Conservation (phyloP, 768 basidiomycete species). For the Boletus barrowsii region DNA sequence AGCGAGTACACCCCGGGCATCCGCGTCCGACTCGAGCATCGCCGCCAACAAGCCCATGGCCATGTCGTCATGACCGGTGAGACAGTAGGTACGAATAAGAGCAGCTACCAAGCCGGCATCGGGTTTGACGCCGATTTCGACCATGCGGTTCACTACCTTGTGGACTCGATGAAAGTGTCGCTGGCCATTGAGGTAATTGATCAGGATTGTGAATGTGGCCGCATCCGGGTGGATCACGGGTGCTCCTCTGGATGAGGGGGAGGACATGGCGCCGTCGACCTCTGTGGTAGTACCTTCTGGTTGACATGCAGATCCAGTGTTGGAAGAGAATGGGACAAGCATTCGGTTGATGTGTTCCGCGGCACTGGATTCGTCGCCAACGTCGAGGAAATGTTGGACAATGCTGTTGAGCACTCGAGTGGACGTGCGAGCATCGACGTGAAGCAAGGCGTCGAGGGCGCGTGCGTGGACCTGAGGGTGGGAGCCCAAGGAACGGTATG, state of each 20-base stretch:
- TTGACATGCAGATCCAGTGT: slow-evolving; percentile 19
- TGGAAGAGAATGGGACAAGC: slow-evolving; percentile 38
- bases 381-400: slow-evolving; percentile 59
- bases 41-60: slow-evolving; percentile 53
- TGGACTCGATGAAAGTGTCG: slow-evolving; percentile 45
- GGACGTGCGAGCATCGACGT: slow-evolving; percentile 38
- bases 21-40: slow-evolving; percentile 38
- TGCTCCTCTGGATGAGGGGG: slow-evolving; percentile 1
- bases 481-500: slow-evolving; percentile 58
- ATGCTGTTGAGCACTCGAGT: slow-evolving; percentile 67
- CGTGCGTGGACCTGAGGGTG: slow-evolving; percentile 52
- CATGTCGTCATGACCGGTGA: slow-evolving; percentile 41
- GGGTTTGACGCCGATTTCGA: slow-evolving; percentile 38
- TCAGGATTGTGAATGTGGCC: slow-evolving; percentile 60
- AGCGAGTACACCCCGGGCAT: slow-evolving; percentile 20
- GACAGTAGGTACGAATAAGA: slow-evolving; percentile 55
- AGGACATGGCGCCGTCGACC: slow-evolving; percentile 26
- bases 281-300: slow-evolving; percentile 27
- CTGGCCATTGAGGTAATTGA: slow-evolving; percentile 49
- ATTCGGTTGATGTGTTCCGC: slow-evolving; percentile 50
- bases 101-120: slow-evolving; percentile 49
- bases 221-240: slow-evolving; percentile 44
- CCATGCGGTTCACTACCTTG: slow-evolving; percentile 48
- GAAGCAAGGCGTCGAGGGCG: slow-evolving; percentile 46
- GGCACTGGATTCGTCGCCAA: slow-evolving; percentile 46